Evolutionary conservation across 2,329 filamentous ascomycete species (phyloP), one percentile per base, ranked within the genome.

Genomic region (Fusarium illudens): DNA sequence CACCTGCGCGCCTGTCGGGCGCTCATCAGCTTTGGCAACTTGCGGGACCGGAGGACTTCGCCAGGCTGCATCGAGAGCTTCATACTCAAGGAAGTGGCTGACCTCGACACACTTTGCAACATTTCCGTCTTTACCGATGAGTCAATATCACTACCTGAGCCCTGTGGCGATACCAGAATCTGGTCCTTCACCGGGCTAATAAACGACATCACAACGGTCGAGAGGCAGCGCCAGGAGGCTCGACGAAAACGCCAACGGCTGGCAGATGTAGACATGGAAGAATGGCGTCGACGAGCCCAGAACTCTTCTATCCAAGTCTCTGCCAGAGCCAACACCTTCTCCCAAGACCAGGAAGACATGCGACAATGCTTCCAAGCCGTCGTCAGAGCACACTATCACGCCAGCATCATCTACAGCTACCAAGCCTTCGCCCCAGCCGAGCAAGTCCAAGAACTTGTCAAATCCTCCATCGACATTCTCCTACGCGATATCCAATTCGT

Each of bases 401-500:
- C 69, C 11, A 66, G 54, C 9, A 57, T 71, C 1, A 60, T 71
- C 15, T 71, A 71, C 46, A 63, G 62, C 39, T 70, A 68, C 20
- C 67, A 71, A 32, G 60, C 67, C 6, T 64, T 71, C n/a, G 58
- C 58, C 1, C 17, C 50, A 1, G 13, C 20, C 2, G 9, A 10
- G 1, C 17, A 60, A 10, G 42, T 49, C 9, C 13, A 55, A 20
- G 12, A 42, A 10, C 13, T 39, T 0, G 44, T 63, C 19, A 27
- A 12, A 11, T 32, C 42, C 4, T 51, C 29, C 4, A 37, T 63
- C 11, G 44, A 59, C 19, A 19, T 20, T 5, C 56, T 63, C 27
- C 46, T 63, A 7, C 42, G 33, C 17, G 56, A 63, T 6, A 39
- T 60, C 2, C 56, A 44, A 34, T 37, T 33, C 4, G 39, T 60